A percentile compares a stretch with the other conserved stretches of the same genome.
phyloP scores from a whole-genome alignment of 75 land plant genomes.

The Isoetes taiwanensis region DNA sequence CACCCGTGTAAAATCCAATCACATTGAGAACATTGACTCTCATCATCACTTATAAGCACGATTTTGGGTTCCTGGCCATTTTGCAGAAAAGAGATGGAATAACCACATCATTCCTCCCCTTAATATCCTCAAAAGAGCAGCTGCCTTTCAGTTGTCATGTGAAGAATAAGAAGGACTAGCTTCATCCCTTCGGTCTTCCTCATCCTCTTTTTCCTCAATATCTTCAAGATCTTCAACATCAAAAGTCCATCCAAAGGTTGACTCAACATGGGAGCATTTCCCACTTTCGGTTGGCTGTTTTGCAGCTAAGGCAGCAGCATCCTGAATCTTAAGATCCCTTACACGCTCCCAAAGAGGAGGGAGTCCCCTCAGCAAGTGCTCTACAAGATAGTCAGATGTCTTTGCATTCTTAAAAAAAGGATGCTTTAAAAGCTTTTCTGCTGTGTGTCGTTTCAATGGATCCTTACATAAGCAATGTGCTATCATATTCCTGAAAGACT shows the following conservation, averaged over 20 bases:
- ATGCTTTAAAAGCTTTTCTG: background rate
- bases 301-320: background rate
- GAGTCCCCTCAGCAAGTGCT: background rate
- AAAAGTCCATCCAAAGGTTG: too few species aligned
- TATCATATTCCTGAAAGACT: background rate
- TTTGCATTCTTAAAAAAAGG: background rate
- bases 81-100: too few species aligned
- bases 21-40: too few species aligned
- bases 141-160: too few species aligned
- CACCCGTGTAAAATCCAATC: too few species aligned
- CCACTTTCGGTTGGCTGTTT: too few species aligned
- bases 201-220: conserved; percentile 6
- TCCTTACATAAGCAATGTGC: background rate
- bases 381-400: background rate
- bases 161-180: too few species aligned
- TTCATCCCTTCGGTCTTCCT: conserved; percentile 13
- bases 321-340: background rate
- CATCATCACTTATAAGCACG: too few species aligned
- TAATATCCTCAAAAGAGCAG: too few species aligned
- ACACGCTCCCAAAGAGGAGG: conserved; percentile 5
- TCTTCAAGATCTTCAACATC: background rate
- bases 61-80: too few species aligned
- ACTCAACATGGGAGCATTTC: too few species aligned
- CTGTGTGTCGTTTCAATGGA: background rate
- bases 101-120: too few species aligned